Percentiles rank a stretch among this genome's conserved stretches.
Conservation (phyloP, 257 asterid genomes). For the Scutellaria minor region DNA sequence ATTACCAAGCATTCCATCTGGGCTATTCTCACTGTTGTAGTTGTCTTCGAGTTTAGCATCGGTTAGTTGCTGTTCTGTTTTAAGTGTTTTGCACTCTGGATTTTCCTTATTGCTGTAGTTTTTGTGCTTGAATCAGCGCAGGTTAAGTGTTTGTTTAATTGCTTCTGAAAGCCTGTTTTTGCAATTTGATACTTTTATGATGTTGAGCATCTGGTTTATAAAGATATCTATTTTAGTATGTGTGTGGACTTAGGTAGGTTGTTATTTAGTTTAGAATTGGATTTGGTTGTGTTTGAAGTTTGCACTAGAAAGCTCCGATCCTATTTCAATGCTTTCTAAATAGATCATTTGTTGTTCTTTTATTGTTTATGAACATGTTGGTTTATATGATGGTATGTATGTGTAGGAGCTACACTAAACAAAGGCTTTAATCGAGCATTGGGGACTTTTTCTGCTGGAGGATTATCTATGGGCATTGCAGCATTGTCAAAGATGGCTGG, state of each 20-base stretch:
- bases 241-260: neutral
- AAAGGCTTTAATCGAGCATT: slow-evolving; percentile 91
- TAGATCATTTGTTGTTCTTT: slow-evolving; percentile 5
- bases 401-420: slow-evolving; percentile 82
- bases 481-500: slow-evolving; percentile 67
- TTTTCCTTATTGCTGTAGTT: neutral
- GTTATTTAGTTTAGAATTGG: slow-evolving; percentile 2
- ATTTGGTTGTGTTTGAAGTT: neutral
- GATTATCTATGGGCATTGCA: slow-evolving; percentile 77
- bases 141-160: neutral
- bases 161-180: neutral
- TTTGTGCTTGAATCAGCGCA: neutral
- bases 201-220: neutral
- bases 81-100: neutral
- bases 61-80: slow-evolving; percentile 43
- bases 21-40: slow-evolving; percentile 87
- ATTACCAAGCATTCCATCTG: slow-evolving; percentile 61
- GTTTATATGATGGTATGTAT: slow-evolving; percentile 16
- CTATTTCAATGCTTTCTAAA: neutral
- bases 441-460: slow-evolving; percentile 91
- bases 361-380: neutral
- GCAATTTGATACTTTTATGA: neutral
- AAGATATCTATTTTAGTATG: slow-evolving; percentile 8
- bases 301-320: neutral
- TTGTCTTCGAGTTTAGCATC: slow-evolving; percentile 91